A percentile compares a stretch with the other conserved stretches of the same genome.
Conservation (phyloP, 2,329 filamentous ascomycete genomes). For the Beauveria scarabaeidicola region DNA sequence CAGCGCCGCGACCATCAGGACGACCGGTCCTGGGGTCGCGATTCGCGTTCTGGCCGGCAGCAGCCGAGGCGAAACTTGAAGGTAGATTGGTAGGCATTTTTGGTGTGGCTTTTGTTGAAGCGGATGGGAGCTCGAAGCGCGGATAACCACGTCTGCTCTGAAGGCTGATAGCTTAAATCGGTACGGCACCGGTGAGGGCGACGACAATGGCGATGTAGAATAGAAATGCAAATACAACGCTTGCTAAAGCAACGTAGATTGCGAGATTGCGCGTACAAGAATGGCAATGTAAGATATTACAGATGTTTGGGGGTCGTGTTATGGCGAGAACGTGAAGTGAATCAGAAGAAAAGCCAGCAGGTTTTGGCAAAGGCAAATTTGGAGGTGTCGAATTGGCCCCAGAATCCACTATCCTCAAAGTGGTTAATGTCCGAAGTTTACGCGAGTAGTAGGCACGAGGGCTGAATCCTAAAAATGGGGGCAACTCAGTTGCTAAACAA, state of each 20-base stretch:
- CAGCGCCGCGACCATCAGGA: slow-evolving; percentile 45
- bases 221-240: slow-evolving; percentile 10
- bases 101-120: slow-evolving; percentile 11
- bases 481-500: neutral
- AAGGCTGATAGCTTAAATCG: slow-evolving; percentile 6
- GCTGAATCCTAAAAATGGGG: slow-evolving; percentile 28
- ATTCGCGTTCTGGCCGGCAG: slow-evolving; percentile 62
- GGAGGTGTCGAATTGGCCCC: slow-evolving; percentile 17
- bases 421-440: slow-evolving; percentile 21
- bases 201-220: slow-evolving; percentile 5
- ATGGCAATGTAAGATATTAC: slow-evolving; percentile 7
- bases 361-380: slow-evolving; percentile 25
- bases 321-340: slow-evolving; percentile 12
- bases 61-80: slow-evolving; percentile 77
- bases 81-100: slow-evolving; percentile 66
- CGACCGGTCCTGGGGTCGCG: slow-evolving; percentile 52
- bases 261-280: slow-evolving; percentile 6
- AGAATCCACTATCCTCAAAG: slow-evolving; percentile 13
- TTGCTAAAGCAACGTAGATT: slow-evolving; percentile 11
- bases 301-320: slow-evolving; percentile 20
- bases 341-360: slow-evolving; percentile 25
- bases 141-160: slow-evolving; percentile 7
- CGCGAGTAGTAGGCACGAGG: slow-evolving; percentile 22
- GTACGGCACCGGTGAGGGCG: slow-evolving; percentile 7
- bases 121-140: neutral